These are phyloP conservation scores for Penicillium flavigenum DNA, from an alignment of 495 filamentous ascomycete genomes.

Conservation along the genomic window DNA sequence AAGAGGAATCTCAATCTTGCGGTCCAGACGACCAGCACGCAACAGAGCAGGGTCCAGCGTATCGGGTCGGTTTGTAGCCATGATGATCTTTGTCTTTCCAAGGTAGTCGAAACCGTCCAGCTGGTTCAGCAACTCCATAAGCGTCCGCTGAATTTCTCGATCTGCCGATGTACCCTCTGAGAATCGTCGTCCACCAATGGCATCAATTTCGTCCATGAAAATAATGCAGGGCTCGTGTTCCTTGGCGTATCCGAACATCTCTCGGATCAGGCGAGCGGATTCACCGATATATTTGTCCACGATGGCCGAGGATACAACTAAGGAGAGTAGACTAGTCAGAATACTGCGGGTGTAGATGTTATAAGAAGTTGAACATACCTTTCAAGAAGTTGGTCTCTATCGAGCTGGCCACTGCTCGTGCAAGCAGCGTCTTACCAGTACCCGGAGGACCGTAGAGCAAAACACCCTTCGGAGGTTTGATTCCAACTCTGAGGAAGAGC, in stretches of 20 bases:
- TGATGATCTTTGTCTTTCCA: slow-evolving; percentile 99
- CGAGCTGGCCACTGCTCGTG: slow-evolving; percentile 93
- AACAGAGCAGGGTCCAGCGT: slow-evolving; percentile 94
- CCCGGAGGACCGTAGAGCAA: slow-evolving; percentile 96
- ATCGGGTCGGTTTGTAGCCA: slow-evolving; percentile 98
- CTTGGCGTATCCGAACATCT: slow-evolving; percentile 99
- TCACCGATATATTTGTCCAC: slow-evolving; percentile 99
- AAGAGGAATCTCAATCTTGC: slow-evolving; percentile 98
- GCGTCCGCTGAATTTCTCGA: slow-evolving; percentile 96
- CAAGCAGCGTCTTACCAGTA: slow-evolving; percentile 95
- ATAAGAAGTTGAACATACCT: slow-evolving; percentile 53
- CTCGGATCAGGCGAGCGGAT: slow-evolving; percentile 93
- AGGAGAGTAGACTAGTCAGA: slow-evolving; percentile 20
- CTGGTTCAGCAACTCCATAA: slow-evolving; percentile 99
- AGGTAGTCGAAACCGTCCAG: slow-evolving; percentile 99
- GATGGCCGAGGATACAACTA: slow-evolving; percentile 99
- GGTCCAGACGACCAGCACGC: slow-evolving; percentile 88
- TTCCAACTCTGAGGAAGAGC: slow-evolving; percentile 93
- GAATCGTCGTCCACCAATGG: slow-evolving; percentile 95
- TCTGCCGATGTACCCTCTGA: slow-evolving; percentile 98
- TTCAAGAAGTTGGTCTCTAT: slow-evolving; percentile 99
- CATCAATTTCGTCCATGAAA: slow-evolving; percentile 99
- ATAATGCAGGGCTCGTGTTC: slow-evolving; percentile 99
- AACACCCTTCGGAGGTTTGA: slow-evolving; percentile 98
- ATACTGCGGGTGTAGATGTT: slow-evolving; percentile 1